Evolutionary conservation across 78 protist species (phyloP).

Genomic region (Trichosphaerium sp.): DNA sequence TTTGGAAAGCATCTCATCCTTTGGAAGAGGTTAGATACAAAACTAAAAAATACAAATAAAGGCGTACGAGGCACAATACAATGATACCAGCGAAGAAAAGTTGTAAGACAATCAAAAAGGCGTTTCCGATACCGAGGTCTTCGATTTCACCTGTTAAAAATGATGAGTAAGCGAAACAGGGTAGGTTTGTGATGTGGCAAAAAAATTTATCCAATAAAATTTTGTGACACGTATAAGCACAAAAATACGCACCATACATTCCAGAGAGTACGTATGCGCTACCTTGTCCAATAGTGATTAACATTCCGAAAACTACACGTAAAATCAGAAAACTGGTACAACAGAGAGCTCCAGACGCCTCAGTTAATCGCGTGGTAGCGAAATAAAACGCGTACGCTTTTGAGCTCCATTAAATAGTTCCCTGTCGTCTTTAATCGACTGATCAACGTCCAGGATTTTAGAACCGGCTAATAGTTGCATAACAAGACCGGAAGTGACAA

Average conservation of each 20-base stretch:
- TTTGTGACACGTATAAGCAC: neutral
- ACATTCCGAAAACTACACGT: slow-evolving; percentile 74
- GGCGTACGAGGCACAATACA: slow-evolving; percentile 74
- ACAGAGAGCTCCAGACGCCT: neutral
- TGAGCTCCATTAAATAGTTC: slow-evolving; percentile 89
- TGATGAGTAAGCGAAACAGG: no score
- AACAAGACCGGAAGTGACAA: slow-evolving; percentile 92
- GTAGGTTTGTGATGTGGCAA: no score
- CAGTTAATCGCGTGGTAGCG: neutral
- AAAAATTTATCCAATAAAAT: slow-evolving; percentile 49
- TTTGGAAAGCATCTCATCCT: slow-evolving; percentile 98
- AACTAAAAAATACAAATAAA: neutral
- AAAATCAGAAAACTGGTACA: slow-evolving; percentile 1
- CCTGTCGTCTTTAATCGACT: slow-evolving; percentile 74
- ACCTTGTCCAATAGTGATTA: slow-evolving; percentile 93
- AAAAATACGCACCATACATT: slow-evolving; percentile 75
- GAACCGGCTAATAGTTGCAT: slow-evolving; percentile 96
- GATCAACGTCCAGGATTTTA: slow-evolving; percentile 93
- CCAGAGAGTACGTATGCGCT: slow-evolving; percentile 92
- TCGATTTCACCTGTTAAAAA: slow-evolving; percentile 95
- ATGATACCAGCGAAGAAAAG: slow-evolving; percentile 93
- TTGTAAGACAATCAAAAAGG: slow-evolving; percentile 92
- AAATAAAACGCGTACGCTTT: slow-evolving; percentile 56
- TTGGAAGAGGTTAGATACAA: neutral
- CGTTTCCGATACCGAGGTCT: slow-evolving; percentile 78